A percentile compares a stretch with the other conserved stretches of the same genome.
phyloP scores from a whole-genome alignment of 768 basidiomycete species.

The Trametes maxima region DNA sequence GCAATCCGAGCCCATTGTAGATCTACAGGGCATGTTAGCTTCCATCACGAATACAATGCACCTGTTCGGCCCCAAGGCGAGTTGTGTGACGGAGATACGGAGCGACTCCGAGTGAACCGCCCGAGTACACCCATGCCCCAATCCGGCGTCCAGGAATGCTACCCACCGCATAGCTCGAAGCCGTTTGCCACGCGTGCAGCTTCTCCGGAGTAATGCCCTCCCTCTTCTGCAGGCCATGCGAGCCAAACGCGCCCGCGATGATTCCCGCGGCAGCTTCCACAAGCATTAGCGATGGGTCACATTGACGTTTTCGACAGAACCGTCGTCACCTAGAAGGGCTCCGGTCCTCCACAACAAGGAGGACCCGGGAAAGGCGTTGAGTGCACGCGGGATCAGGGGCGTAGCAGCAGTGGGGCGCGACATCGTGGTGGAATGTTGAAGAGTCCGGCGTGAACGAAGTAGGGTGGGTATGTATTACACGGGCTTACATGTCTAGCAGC shows the following conservation, averaged over 20 bases:
- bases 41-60: not conserved
- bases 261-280: slow-evolving; percentile 48
- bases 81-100: too few species aligned
- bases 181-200: slow-evolving; percentile 63
- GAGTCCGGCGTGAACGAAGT: too few species aligned
- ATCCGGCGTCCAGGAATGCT: not conserved
- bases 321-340: slow-evolving; percentile 29
- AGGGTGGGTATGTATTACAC: too few species aligned
- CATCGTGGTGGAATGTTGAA: slow-evolving; percentile 20
- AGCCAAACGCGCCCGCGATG: slow-evolving; percentile 66
- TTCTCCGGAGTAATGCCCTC: slow-evolving; percentile 51
- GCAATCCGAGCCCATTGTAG: slow-evolving; percentile 67
- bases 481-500: too few species aligned
- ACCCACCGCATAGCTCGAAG: slow-evolving; percentile 63
- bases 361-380: slow-evolving; percentile 16
- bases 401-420: slow-evolving; percentile 27
- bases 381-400: slow-evolving; percentile 28
- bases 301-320: not conserved
- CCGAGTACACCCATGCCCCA: not conserved
- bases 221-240: slow-evolving; percentile 58
- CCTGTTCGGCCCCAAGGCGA: too few species aligned
- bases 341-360: slow-evolving; percentile 32
- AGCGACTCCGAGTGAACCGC: too few species aligned
- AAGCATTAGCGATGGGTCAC: not conserved
- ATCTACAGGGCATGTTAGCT: slow-evolving; percentile 42